Conservation (phyloP, 805 yeast species). For the Saccharomycopsis selenospora region DNA sequence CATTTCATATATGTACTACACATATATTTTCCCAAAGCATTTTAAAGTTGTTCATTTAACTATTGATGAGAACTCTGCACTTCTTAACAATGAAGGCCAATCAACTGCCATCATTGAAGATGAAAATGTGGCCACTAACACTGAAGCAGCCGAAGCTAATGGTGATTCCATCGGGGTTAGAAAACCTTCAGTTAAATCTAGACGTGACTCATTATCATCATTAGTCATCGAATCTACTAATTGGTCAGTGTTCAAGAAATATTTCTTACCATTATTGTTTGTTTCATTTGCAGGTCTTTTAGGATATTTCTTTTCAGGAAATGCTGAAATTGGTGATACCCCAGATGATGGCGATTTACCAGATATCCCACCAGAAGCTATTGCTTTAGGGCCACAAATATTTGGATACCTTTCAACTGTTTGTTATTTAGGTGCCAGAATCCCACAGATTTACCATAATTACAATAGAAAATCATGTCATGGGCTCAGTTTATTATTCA, state of each 20-base stretch:
- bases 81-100: neutral
- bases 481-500: conserved; percentile 80
- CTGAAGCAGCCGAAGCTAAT: neutral
- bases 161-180: neutral
- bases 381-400: conserved; percentile 51
- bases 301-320: conserved; percentile 50
- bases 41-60: conserved; percentile 22
- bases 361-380: conserved; percentile 23
- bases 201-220: conserved; percentile 46
- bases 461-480: conserved; percentile 67
- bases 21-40: conserved; percentile 36
- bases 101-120: neutral
- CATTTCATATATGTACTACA: conserved; percentile 51
- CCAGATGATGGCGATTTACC: conserved; percentile 24
- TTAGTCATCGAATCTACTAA: conserved; percentile 41
- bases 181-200: conserved; percentile 21
- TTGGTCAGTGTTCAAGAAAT: conserved; percentile 41
- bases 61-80: conserved; percentile 19
- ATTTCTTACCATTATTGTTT: conserved; percentile 51
- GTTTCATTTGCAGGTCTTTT: conserved; percentile 55
- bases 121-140: conserved; percentile 19
- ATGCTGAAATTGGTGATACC: conserved; percentile 23
- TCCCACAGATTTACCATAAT: conserved; percentile 85
- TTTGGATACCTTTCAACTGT: conserved; percentile 65
- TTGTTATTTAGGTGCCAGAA: conserved; percentile 62